Evolutionary conservation across 169 alveolate species (phyloP).

Genomic region (Babesia bigemina): DNA sequence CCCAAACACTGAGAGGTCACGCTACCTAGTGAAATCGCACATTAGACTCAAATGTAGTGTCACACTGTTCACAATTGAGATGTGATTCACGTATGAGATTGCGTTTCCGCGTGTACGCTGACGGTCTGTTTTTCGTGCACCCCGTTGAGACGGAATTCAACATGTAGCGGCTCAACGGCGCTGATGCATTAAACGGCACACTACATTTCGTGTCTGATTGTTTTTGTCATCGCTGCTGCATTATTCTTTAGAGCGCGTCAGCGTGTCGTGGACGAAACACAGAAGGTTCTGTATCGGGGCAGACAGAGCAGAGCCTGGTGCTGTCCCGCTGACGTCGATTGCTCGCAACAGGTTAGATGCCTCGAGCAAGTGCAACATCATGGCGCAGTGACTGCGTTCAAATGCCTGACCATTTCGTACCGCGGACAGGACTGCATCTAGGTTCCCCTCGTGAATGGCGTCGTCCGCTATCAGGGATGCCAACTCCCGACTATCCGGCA

Average conservation of each 20-base stretch:
- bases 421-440: conserved; percentile 12
- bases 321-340: neutral
- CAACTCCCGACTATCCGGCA: conserved; percentile 29
- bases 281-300: conserved; percentile 8
- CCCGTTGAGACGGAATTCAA: too few relatives aligned
- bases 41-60: neutral
- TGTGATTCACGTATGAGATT: too few relatives aligned
- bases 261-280: conserved; percentile 23
- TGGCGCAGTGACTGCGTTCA: conserved; percentile 35
- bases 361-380: conserved; percentile 39
- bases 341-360: conserved; percentile 3
- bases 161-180: too few relatives aligned
- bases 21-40: neutral
- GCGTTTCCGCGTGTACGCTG: too few relatives aligned
- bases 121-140: too few relatives aligned
- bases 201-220: too few relatives aligned
- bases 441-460: conserved; percentile 3
- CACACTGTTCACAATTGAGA: too few relatives aligned
- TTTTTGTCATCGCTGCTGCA: neutral
- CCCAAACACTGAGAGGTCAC: conserved; percentile 59
- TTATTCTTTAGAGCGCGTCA: conserved; percentile 22
- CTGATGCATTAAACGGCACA: too few relatives aligned
- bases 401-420: conserved; percentile 14
- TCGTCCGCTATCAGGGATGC: conserved; percentile 6
- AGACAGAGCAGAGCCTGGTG: conserved; percentile 11